phyloP scores from a whole-genome alignment of 192 early-diverging fungal species.

The Coemansia sp. region DNA sequence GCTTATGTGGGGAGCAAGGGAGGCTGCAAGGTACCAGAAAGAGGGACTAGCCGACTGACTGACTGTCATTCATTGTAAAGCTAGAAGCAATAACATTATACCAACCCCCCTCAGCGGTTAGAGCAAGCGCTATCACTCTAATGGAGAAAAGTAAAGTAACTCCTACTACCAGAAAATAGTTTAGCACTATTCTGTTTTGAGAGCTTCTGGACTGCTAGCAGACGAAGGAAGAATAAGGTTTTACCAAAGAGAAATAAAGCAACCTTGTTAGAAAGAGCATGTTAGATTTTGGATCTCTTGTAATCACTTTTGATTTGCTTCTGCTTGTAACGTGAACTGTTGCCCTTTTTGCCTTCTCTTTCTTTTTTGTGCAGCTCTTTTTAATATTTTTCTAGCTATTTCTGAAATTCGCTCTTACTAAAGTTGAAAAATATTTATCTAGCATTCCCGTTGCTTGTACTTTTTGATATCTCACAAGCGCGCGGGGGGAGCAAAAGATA shows the following conservation, averaged over 20 bases:
- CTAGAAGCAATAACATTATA: not conserved
- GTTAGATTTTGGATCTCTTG: not conserved
- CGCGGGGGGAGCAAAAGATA: conserved; percentile 1
- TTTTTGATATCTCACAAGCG: not conserved
- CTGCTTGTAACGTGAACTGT: not conserved
- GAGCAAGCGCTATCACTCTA: too few species aligned
- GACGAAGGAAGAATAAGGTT: too few species aligned
- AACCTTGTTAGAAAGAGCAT: too few species aligned
- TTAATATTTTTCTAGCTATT: conserved; percentile 3
- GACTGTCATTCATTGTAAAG: not conserved
- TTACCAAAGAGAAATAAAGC: too few species aligned
- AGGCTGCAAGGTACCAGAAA: not conserved
- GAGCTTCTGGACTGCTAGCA: too few species aligned
- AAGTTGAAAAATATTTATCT: not conserved
- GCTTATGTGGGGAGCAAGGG: not conserved
- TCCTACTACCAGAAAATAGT: too few species aligned
- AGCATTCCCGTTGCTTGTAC: not conserved
- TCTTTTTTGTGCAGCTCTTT: not conserved
- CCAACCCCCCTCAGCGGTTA: too few species aligned
- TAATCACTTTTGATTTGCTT: conserved; percentile 6
- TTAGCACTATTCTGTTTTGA: too few species aligned
- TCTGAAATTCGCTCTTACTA: not conserved
- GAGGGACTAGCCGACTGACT: not conserved
- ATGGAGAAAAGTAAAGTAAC: too few species aligned
- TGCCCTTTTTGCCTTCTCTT: conserved; percentile 7